Percentiles rank a stretch among this genome's conserved stretches.
These are phyloP conservation scores for Nicotiana tomentosiformis DNA, from an alignment of 257 asterid species.

Conservation along the genomic window DNA sequence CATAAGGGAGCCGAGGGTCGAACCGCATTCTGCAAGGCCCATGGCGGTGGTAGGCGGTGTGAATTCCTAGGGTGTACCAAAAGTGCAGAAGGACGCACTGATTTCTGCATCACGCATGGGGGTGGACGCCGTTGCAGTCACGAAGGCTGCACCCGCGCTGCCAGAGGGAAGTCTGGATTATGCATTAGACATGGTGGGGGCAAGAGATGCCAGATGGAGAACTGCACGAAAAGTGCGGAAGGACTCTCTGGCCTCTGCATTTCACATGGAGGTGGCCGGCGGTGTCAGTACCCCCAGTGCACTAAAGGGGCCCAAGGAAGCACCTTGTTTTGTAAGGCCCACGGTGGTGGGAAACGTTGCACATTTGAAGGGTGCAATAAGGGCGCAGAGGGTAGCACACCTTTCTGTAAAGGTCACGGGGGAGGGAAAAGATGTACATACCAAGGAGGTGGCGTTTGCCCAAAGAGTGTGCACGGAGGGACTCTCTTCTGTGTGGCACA, in stretches of 20 bases:
- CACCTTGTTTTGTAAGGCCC: constrained; percentile 87
- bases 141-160: constrained; percentile 66
- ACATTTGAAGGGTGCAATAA: constrained; percentile 55
- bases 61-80: constrained; percentile 79
- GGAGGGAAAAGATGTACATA: constrained; percentile 87
- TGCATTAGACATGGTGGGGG: constrained; percentile 99
- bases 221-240: constrained; percentile 77
- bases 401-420: constrained; percentile 90
- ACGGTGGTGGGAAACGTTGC: constrained; percentile 91
- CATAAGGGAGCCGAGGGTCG: constrained; percentile 93
- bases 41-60: constrained; percentile 93
- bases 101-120: constrained; percentile 83
- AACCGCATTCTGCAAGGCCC: constrained; percentile 95
- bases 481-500: constrained; percentile 83
- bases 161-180: constrained; percentile 80
- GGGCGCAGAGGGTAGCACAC: constrained; percentile 95
- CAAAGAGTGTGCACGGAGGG: constrained; percentile 94
- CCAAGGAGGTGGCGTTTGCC: constrained; percentile 75
- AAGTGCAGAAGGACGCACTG: constrained; percentile 94
- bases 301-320: constrained; percentile 89
- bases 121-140: constrained; percentile 84
- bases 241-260: constrained; percentile 95
- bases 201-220: constrained; percentile 73
- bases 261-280: constrained; percentile 93
- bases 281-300: constrained; percentile 69